Conservation (phyloP, 352 stramenopile genomes). For the Pythium vanterpoolii region DNA sequence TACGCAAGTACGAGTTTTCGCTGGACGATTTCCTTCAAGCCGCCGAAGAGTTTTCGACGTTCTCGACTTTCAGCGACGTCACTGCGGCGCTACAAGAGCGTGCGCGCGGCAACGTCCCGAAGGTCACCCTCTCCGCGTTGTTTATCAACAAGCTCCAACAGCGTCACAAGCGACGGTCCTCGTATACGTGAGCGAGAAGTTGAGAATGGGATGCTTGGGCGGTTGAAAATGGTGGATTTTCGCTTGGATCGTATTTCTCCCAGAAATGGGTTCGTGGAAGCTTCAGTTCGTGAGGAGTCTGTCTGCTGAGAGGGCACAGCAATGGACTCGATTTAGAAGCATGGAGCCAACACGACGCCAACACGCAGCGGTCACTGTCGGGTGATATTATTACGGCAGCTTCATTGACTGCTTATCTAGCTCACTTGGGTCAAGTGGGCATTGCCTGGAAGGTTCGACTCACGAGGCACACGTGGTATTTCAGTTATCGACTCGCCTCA, state of each 20-base stretch:
- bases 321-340: too few relatives aligned
- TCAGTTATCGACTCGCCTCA: too few relatives aligned
- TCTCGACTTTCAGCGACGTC: slow-evolving; percentile 10
- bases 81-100: neutral
- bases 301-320: too few relatives aligned
- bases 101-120: slow-evolving; percentile 11
- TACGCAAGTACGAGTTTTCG: slow-evolving; percentile 84
- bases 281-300: too few relatives aligned
- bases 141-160: slow-evolving; percentile 57
- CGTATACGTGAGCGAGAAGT: slow-evolving; percentile 30
- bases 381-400: too few relatives aligned
- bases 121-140: slow-evolving; percentile 22
- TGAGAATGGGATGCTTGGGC: neutral
- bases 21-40: slow-evolving; percentile 64
- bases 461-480: too few relatives aligned
- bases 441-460: too few relatives aligned
- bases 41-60: slow-evolving; percentile 46
- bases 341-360: too few relatives aligned
- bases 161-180: slow-evolving; percentile 51
- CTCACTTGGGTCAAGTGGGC: too few relatives aligned
- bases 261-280: too few relatives aligned
- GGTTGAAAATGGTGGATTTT: neutral
- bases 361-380: too few relatives aligned
- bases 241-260: neutral
- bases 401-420: too few relatives aligned